phyloP scores from a whole-genome alignment of 2,329 filamentous ascomycete species.

The Colletotrichum salicis region DNA sequence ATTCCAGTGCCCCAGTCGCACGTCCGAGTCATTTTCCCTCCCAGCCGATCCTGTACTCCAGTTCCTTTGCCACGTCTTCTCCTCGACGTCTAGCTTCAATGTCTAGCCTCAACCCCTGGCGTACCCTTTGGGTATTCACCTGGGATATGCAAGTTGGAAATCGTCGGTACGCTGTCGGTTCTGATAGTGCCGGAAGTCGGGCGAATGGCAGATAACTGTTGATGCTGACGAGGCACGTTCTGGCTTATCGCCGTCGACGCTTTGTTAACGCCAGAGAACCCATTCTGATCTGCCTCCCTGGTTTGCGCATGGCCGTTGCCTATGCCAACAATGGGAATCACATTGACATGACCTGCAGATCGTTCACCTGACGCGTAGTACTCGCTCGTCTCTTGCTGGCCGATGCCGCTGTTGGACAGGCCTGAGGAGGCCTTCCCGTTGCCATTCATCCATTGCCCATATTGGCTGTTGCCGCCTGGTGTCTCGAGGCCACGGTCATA shows the following conservation, averaged over 20 bases:
- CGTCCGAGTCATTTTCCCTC: background rate
- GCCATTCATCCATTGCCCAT: constrained; percentile 34
- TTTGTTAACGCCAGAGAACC: background rate
- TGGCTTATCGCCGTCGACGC: background rate
- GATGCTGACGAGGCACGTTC: constrained; percentile 5
- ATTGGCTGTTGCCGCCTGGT: constrained; percentile 31
- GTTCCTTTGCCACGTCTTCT: background rate
- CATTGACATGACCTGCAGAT: background rate
- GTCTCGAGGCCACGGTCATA: constrained; percentile 20
- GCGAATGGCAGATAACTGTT: constrained; percentile 35
- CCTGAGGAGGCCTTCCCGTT: background rate
- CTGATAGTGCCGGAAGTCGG: constrained; percentile 43
- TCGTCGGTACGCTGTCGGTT: constrained; percentile 61
- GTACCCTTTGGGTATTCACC: constrained; percentile 68
- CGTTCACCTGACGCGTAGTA: background rate
- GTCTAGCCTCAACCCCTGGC: background rate
- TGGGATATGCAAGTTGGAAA: constrained; percentile 76
- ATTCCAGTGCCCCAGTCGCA: background rate
- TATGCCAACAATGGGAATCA: background rate
- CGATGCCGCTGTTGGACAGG: background rate
- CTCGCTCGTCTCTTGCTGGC: background rate
- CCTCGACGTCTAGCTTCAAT: constrained; percentile 8
- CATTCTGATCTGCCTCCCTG: background rate
- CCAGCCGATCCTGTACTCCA: background rate
- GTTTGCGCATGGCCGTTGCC: background rate